phyloP scores from a whole-genome alignment of 805 yeast species.

The Kodamaea leandrae region DNA sequence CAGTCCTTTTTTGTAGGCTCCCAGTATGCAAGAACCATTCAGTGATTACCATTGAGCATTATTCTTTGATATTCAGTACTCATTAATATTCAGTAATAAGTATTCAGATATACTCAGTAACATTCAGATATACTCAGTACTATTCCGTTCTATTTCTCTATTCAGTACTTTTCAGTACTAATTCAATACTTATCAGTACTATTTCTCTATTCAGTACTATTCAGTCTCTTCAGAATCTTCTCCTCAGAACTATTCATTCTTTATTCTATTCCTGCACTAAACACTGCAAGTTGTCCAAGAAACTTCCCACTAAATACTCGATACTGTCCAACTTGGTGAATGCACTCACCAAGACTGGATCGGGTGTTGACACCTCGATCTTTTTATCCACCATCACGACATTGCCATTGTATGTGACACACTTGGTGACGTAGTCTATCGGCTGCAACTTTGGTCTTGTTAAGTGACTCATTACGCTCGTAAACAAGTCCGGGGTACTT shows the following conservation, averaged over 20 bases:
- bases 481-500: slow-evolving; percentile 14
- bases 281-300: slow-evolving; percentile 17
- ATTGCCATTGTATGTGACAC: slow-evolving; percentile 48
- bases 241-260: not conserved
- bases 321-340: slow-evolving; percentile 62
- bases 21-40: too few relatives aligned
- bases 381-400: slow-evolving; percentile 64
- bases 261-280: not conserved
- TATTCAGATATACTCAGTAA: too few relatives aligned
- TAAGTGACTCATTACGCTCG: slow-evolving; percentile 24
- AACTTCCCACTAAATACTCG: slow-evolving; percentile 47
- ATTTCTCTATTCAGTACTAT: not conserved
- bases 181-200: too few relatives aligned
- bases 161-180: too few relatives aligned
- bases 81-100: too few relatives aligned
- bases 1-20: too few relatives aligned
- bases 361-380: slow-evolving; percentile 61
- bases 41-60: too few relatives aligned
- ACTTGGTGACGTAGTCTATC: slow-evolving; percentile 54
- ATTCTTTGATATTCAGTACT: too few relatives aligned
- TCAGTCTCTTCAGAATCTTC: not conserved
- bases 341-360: slow-evolving; percentile 62
- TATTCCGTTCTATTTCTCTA: too few relatives aligned
- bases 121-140: too few relatives aligned
- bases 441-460: slow-evolving; percentile 34